A percentile compares a stretch with the other conserved stretches of the same genome.
These are phyloP conservation scores for Calonectria montana DNA, from an alignment of 2,329 filamentous ascomycete genomes.

Conservation along the genomic window DNA sequence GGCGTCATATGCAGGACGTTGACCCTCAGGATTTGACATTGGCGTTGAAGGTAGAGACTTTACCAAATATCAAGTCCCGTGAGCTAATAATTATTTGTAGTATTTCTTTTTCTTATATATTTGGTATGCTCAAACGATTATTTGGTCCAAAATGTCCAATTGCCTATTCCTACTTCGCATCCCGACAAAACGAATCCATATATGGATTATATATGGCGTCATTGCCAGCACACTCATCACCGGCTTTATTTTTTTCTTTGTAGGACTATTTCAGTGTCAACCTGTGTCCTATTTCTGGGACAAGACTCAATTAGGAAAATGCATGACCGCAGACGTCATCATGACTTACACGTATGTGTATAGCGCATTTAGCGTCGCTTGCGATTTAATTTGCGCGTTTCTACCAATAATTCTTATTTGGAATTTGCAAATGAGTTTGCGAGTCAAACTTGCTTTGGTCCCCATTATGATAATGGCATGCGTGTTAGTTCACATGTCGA, in stretches of 20 bases:
- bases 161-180: slow-evolving; percentile 43
- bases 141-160: slow-evolving; percentile 40
- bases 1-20: neutral
- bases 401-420: slow-evolving; percentile 63
- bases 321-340: slow-evolving; percentile 50
- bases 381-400: slow-evolving; percentile 59
- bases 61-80: neutral
- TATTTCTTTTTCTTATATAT: slow-evolving; percentile 28
- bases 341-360: slow-evolving; percentile 60
- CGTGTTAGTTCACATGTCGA: slow-evolving; percentile 42
- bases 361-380: slow-evolving; percentile 55
- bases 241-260: slow-evolving; percentile 42
- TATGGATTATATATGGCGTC: slow-evolving; percentile 40
- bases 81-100: neutral
- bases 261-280: slow-evolving; percentile 41
- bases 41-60: neutral
- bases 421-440: slow-evolving; percentile 60
- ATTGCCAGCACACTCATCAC: slow-evolving; percentile 35
- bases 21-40: neutral
- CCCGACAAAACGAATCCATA: slow-evolving; percentile 31
- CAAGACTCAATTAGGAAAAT: slow-evolving; percentile 30
- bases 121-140: slow-evolving; percentile 39
- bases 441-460: slow-evolving; percentile 60
- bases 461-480: slow-evolving; percentile 65
- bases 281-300: slow-evolving; percentile 42